phyloP scores from a whole-genome alignment of 441 rosid species.

The Euphorbia celastroides region DNA sequence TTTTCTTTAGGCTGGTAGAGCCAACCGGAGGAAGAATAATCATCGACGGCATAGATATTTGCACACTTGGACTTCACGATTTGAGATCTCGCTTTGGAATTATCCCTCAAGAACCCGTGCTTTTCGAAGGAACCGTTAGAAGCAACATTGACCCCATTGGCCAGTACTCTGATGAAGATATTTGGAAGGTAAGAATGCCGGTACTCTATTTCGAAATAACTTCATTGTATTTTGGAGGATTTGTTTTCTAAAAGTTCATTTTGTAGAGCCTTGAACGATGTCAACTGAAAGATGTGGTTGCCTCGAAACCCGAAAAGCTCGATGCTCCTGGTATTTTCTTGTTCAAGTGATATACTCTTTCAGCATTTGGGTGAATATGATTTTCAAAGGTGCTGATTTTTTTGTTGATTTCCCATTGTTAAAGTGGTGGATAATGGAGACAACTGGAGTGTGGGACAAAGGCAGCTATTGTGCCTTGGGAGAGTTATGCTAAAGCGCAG shows the following conservation, averaged over 20 bases:
- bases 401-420: background rate
- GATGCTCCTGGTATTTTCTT: constrained; percentile 54
- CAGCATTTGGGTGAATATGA: background rate
- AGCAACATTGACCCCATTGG: constrained; percentile 86
- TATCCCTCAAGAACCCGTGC: constrained; percentile 96
- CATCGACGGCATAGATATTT: constrained; percentile 73
- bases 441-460: constrained; percentile 98
- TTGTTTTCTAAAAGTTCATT: constrained; percentile 2
- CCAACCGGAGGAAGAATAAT: constrained; percentile 75
- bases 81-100: constrained; percentile 90
- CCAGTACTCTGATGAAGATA: constrained; percentile 70
- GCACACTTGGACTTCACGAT: constrained; percentile 75
- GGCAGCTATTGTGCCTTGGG: constrained; percentile 84
- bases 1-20: constrained; percentile 84
- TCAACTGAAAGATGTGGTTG: constrained; percentile 75
- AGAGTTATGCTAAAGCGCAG: constrained; percentile 84
- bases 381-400: background rate
- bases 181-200: constrained; percentile 63
- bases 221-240: background rate
- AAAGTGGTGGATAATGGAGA: constrained; percentile 84
- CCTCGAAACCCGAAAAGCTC: constrained; percentile 77
- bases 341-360: background rate
- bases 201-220: background rate
- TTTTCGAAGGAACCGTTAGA: constrained; percentile 92
- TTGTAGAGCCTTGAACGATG: constrained; percentile 78